Evolutionary conservation across 78 protist genomes (phyloP).

Genomic region (Anaeramoeba ignava): DNA sequence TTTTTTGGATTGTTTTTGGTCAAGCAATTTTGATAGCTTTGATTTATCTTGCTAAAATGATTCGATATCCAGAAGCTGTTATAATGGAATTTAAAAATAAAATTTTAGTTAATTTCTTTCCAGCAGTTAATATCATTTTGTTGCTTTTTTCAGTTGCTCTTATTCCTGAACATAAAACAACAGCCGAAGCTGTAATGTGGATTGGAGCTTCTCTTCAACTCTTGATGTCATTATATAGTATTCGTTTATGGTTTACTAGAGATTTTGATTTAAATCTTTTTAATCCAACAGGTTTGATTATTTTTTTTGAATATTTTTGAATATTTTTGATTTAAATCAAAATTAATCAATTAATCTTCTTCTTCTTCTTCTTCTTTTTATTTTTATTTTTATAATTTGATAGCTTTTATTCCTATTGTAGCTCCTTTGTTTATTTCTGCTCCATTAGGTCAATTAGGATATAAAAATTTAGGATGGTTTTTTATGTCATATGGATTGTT

Average conservation of each 20-base stretch:
- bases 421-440: not conserved
- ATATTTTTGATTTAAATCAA: too few relatives aligned
- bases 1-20: not conserved
- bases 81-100: not conserved
- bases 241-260: not conserved
- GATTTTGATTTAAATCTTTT: not conserved
- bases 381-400: not conserved
- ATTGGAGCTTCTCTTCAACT: not conserved
- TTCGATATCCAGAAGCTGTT: not conserved
- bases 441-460: not conserved
- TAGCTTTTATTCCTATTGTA: not conserved
- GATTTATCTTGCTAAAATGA: not conserved
- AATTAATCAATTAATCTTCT: too few relatives aligned
- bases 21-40: not conserved
- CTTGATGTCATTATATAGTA: not conserved
- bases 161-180: not conserved
- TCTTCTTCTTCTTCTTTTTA: too few relatives aligned
- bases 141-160: not conserved
- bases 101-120: not conserved
- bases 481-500: not conserved
- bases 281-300: not conserved
- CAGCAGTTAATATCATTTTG: not conserved
- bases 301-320: too few relatives aligned
- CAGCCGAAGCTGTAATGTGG: not conserved
- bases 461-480: not conserved